phyloP scores from a whole-genome alignment of 2,329 filamentous ascomycete species.

The Chalara sp. region DNA sequence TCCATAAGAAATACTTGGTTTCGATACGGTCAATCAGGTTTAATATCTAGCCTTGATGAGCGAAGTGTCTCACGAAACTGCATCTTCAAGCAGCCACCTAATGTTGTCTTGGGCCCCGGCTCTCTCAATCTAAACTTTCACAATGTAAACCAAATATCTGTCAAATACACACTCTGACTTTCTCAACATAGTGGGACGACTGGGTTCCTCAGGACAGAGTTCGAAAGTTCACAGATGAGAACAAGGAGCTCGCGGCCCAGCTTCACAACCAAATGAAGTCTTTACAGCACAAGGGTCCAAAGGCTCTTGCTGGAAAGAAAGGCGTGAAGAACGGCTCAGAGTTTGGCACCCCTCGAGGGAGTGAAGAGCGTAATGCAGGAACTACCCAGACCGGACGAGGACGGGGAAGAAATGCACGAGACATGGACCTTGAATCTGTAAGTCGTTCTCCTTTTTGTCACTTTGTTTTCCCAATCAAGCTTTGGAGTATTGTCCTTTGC shows the following conservation, averaged over 20 bases:
- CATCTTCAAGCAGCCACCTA: no score
- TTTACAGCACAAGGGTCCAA: slow-evolving; percentile 29
- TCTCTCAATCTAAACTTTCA: no score
- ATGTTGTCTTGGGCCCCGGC: no score
- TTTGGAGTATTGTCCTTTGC: background rate
- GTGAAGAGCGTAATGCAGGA: slow-evolving; percentile 66
- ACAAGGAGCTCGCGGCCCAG: slow-evolving; percentile 78
- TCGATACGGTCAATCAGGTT: no score
- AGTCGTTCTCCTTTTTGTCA: slow-evolving; percentile 29
- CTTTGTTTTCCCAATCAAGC: background rate
- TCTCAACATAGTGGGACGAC: slow-evolving; percentile 68
- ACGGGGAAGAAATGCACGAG: slow-evolving; percentile 61
- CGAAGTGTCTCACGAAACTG: no score
- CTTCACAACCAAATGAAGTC: slow-evolving; percentile 59
- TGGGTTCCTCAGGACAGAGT: slow-evolving; percentile 94
- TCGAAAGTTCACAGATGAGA: slow-evolving; percentile 90
- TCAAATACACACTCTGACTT: slow-evolving; percentile 9
- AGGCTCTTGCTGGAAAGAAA: slow-evolving; percentile 47
- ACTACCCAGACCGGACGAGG: slow-evolving; percentile 57
- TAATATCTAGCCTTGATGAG: no score
- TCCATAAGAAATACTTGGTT: background rate
- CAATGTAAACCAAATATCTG: no score
- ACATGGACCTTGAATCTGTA: slow-evolving; percentile 79
- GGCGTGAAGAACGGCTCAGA: slow-evolving; percentile 45
- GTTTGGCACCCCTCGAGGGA: slow-evolving; percentile 61